Percentiles rank a stretch among this genome's conserved stretches.
phyloP scores from a whole-genome alignment of 2,329 filamentous ascomycete genomes.

The Neofusicoccum laricinum region DNA sequence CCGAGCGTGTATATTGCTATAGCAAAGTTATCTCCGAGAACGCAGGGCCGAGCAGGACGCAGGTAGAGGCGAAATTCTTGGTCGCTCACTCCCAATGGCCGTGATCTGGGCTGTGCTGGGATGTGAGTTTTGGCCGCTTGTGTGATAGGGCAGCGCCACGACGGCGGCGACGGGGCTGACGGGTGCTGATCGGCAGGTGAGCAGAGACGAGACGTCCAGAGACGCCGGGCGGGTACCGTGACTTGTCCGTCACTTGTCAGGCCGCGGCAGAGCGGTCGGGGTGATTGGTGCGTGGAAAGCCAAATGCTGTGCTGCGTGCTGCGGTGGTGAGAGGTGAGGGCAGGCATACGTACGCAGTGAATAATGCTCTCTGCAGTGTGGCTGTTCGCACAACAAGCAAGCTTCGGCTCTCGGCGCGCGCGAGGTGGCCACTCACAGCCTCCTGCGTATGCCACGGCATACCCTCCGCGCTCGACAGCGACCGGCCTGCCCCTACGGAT shows the following conservation, averaged over 20 bases:
- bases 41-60: neutral
- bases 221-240: neutral
- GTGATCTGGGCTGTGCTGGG: neutral
- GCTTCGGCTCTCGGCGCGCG: neutral
- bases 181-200: neutral
- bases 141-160: neutral
- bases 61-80: neutral
- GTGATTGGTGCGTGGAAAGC: neutral
- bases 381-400: neutral
- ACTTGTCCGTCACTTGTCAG: neutral
- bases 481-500: neutral
- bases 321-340: conserved; percentile 9
- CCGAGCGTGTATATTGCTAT: conserved; percentile 5
- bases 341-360: neutral
- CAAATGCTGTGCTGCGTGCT: neutral
- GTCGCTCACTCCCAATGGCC: neutral
- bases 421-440: neutral
- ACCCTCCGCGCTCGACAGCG: neutral
- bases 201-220: neutral
- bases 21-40: neutral
- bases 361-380: neutral
- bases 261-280: neutral
- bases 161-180: neutral
- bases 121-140: neutral
- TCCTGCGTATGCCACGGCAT: neutral